Evolutionary conservation across 306 rosid genomes (phyloP), one percentile per base, ranked within the genome.

Genomic region (Rubus parviflorus): DNA sequence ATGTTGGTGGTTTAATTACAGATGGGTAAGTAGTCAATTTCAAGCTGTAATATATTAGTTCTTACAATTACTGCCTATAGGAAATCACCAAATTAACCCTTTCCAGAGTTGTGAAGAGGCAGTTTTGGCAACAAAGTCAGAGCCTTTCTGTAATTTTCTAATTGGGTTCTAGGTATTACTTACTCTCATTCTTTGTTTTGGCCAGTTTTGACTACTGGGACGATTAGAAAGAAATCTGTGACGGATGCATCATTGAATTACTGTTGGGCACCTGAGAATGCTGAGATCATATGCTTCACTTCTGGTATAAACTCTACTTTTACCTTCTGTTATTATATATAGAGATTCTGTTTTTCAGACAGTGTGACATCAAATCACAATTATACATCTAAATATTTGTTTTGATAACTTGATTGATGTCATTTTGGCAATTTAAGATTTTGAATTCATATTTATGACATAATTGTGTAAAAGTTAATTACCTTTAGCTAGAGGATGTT

Each of bases 1-100:
- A 87, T 78, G 88, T 89, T 74, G 98, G 98, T 68, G 97, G 87
- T 22, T 95, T 4, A 95, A 95, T 80, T 92, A 92, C 86, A 88
- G 97, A 61, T 95, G 98, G 97, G 98, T 92, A 68, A 77, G 93
- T 51, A 2, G 66, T 53, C 4, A 4, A 17, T 40, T 45, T 60
- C 2, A 12, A 6, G n/a, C 45, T 16, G 12, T 16, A 37, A 23
- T 40, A 3, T 37, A 6, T 9, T 6, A 54, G 30, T 25, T 25
- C 15, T 75, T 64, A 72, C 23, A 17, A 7, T 25, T 25, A 25
- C 63, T 15, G 5, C 51, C 11, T 17, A 2, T 8, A 8, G 1
- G 16, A 66, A 13, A 2, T 37, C 13, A 45, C 77, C 57, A 23
- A 25, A 45, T 58, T 20, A n/a, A 81, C 63, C 11, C 46, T 65